These are phyloP conservation scores for Funneliformis geosporum DNA, from an alignment of 192 early-diverging fungal species.

Conservation along the genomic window DNA sequence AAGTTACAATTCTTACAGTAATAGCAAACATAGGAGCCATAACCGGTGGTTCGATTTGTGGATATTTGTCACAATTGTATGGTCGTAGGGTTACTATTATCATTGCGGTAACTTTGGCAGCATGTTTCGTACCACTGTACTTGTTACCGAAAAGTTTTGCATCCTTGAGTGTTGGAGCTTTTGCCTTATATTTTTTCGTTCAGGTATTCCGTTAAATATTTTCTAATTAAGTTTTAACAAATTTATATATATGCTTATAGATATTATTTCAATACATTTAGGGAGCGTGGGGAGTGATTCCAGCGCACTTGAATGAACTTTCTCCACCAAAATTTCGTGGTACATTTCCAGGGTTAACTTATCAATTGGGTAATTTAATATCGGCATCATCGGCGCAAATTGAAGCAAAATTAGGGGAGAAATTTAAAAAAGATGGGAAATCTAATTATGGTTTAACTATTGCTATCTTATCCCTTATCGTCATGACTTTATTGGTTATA, in stretches of 20 bases:
- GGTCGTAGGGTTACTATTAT: slow-evolving; percentile 65
- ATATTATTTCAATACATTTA: not conserved
- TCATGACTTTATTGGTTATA: slow-evolving; percentile 44
- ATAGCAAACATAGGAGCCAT: slow-evolving; percentile 70
- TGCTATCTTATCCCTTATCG: slow-evolving; percentile 55
- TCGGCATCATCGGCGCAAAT: slow-evolving; percentile 57
- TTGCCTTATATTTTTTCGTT: slow-evolving; percentile 59
- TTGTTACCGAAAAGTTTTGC: slow-evolving; percentile 45
- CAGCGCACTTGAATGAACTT: slow-evolving; percentile 69
- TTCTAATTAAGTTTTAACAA: not conserved
- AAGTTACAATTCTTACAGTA: slow-evolving; percentile 60
- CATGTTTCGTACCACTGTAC: slow-evolving; percentile 71
- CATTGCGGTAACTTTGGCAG: slow-evolving; percentile 50
- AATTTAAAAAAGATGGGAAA: slow-evolving; percentile 32
- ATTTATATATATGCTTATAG: not conserved
- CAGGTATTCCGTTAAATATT: slow-evolving; percentile 40
- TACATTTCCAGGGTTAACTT: slow-evolving; percentile 71
- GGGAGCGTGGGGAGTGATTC: slow-evolving; percentile 58
- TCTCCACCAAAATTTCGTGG: slow-evolving; percentile 67
- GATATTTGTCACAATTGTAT: slow-evolving; percentile 68
- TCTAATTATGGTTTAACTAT: slow-evolving; percentile 59
- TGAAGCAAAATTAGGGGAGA: slow-evolving; percentile 49
- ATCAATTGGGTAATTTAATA: slow-evolving; percentile 76
- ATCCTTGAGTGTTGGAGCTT: slow-evolving; percentile 43
- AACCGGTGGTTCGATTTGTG: slow-evolving; percentile 65